A percentile compares a stretch with the other conserved stretches of the same genome.
Evolutionary conservation across 1,284 basidiomycete genomes (phyloP).

Genomic region (Rhizoctonia solani): DNA sequence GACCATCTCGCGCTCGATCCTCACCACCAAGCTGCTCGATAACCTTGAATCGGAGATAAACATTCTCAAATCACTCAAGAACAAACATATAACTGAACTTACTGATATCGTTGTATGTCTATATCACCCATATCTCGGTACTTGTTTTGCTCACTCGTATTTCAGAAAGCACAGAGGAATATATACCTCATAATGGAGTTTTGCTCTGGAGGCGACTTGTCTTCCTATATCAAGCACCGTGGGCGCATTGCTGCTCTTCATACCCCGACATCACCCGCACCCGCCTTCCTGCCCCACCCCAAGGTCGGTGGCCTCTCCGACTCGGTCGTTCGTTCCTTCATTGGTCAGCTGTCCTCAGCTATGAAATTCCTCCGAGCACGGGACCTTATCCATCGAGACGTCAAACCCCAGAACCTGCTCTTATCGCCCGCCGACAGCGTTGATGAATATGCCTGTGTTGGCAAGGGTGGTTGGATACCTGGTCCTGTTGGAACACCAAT

Average conservation of each 20-base stretch:
- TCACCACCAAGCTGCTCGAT: slow-evolving; percentile 92
- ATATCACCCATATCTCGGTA: neutral
- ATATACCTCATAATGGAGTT: slow-evolving; percentile 99
- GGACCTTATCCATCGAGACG: slow-evolving; percentile 94
- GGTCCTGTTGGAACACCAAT: slow-evolving; percentile 77
- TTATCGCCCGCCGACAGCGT: slow-evolving; percentile 76
- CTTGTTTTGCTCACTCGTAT: neutral
- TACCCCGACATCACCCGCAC: slow-evolving; percentile 66
- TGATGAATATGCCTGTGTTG: slow-evolving; percentile 75
- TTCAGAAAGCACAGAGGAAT: slow-evolving; percentile 84
- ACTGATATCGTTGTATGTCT: slow-evolving; percentile 79
- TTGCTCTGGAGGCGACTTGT: slow-evolving; percentile 94
- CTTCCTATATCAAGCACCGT: slow-evolving; percentile 93
- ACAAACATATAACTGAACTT: slow-evolving; percentile 91
- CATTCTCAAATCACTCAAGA: slow-evolving; percentile 91
- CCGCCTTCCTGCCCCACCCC: slow-evolving; percentile 89
- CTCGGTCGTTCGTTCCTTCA: slow-evolving; percentile 88
- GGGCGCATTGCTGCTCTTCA: slow-evolving; percentile 84
- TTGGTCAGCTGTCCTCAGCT: slow-evolving; percentile 90
- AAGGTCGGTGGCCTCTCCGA: slow-evolving; percentile 88
- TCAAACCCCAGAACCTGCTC: slow-evolving; percentile 96
- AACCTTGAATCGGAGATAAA: slow-evolving; percentile 97
- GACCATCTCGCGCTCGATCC: slow-evolving; percentile 86
- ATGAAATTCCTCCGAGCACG: slow-evolving; percentile 88
- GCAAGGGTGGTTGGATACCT: slow-evolving; percentile 59